Percentiles rank a stretch among this genome's conserved stretches.
Conservation (phyloP, 352 stramenopile species). For the Bremia lactucae region DNA sequence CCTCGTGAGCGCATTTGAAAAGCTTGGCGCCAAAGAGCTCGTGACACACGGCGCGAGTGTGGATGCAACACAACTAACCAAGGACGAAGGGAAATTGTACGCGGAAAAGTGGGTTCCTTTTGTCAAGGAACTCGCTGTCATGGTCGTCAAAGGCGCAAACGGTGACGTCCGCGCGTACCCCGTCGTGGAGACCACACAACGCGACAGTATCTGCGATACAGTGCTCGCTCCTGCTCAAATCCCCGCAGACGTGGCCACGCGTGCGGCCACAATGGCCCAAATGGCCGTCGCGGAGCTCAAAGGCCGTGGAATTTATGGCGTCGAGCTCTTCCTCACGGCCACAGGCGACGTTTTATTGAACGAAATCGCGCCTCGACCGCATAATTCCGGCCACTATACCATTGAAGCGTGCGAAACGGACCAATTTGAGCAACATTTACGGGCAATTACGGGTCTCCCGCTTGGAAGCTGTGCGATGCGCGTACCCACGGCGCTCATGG, state of each 20-base stretch:
- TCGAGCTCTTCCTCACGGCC: constrained; percentile 94
- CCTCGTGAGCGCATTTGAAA: constrained; percentile 75
- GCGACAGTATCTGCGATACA: constrained; percentile 95
- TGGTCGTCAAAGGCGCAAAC: constrained; percentile 86
- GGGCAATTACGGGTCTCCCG: constrained; percentile 89
- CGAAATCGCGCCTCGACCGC: constrained; percentile 93
- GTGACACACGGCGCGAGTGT: constrained; percentile 7
- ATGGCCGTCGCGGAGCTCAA: constrained; percentile 67
- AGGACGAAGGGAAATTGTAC: constrained; percentile 57
- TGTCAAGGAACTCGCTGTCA: constrained; percentile 92
- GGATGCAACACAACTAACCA: constrained; percentile 11
- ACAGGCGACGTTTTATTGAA: constrained; percentile 89
- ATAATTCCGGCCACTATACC: constrained; percentile 99
- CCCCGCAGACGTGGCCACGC: constrained; percentile 20
- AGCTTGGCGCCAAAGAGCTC: constrained; percentile 39
- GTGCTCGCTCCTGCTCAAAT: constrained; percentile 88
- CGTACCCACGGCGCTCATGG: constrained; percentile 86
- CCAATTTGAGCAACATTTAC: constrained; percentile 98
- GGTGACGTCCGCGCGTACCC: constrained; percentile 86
- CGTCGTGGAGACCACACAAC: constrained; percentile 94
- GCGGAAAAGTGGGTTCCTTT: constrained; percentile 97
- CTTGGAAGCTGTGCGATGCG: constrained; percentile 88
- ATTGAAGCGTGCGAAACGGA: constrained; percentile 95
- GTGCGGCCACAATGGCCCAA: constrained; percentile 49
- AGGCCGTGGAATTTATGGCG: constrained; percentile 90